These are phyloP conservation scores for Furcasterigmium sp. DNA, from an alignment of 2,329 filamentous ascomycete species.

Conservation along the genomic window DNA sequence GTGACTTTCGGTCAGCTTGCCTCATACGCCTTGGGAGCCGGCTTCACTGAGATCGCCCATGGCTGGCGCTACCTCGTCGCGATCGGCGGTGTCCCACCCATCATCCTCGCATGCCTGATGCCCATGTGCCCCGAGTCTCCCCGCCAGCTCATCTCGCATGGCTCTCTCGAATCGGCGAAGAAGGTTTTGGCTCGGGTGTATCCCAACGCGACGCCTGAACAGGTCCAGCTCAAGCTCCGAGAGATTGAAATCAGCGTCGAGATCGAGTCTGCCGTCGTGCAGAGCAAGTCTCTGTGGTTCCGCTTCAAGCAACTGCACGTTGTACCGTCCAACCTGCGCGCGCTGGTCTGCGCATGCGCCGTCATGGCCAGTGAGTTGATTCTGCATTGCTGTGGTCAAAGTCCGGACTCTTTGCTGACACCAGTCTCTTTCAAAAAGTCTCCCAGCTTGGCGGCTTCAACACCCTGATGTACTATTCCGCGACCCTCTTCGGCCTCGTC, in stretches of 20 bases:
- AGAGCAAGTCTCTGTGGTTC: conserved; percentile 33
- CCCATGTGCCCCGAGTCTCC: conserved; percentile 44
- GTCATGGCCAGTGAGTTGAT: conserved; percentile 36
- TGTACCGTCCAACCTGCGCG: conserved; percentile 35
- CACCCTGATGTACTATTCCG: conserved; percentile 17
- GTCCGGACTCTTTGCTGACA: not conserved
- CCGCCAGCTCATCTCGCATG: conserved; percentile 38
- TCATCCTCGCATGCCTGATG: conserved; percentile 36
- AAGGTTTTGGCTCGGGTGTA: conserved; percentile 33
- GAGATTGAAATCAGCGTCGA: conserved; percentile 34
- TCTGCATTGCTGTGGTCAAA: not conserved
- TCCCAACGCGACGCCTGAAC: conserved; percentile 32
- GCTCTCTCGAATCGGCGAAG: conserved; percentile 31
- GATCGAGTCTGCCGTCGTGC: conserved; percentile 26
- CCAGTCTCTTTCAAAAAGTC: conserved; percentile 13
- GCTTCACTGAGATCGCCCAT: conserved; percentile 29
- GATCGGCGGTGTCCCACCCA: conserved; percentile 39
- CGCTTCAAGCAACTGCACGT: conserved; percentile 41
- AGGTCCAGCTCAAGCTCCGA: conserved; percentile 37
- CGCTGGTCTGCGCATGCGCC: conserved; percentile 38
- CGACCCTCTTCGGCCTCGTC: conserved; percentile 35
- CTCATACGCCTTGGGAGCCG: conserved; percentile 34
- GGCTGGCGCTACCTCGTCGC: conserved; percentile 49
- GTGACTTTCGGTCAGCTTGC: conserved; percentile 37
- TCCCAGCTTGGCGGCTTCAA: conserved; percentile 40